Conservation (phyloP, 768 basidiomycete genomes). For the Chalciporus sphaerocephalus region DNA sequence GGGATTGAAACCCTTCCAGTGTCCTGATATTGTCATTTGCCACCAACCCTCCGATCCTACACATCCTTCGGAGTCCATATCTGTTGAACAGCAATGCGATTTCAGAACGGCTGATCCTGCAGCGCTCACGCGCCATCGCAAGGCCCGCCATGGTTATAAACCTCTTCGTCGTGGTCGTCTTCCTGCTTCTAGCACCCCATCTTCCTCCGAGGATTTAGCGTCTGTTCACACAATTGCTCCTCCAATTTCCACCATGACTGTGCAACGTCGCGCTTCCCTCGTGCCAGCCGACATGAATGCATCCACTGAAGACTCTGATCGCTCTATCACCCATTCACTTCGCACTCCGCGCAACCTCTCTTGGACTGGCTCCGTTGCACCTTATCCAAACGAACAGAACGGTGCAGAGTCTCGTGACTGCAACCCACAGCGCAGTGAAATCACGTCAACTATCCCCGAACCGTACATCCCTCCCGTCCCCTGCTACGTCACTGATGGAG, state of each 20-base stretch:
- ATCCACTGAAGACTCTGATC: neutral
- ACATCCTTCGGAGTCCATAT: neutral
- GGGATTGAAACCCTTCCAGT: constrained; percentile 16
- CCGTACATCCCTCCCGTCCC: neutral
- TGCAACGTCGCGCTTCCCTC: neutral
- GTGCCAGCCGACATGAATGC: neutral
- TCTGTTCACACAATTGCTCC: neutral
- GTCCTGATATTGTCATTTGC: constrained; percentile 9
- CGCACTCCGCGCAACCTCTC: neutral
- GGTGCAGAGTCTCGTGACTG: neutral
- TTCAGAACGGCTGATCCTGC: constrained; percentile 27
- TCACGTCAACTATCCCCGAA: no score
- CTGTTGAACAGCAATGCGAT: constrained; percentile 8
- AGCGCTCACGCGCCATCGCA: constrained; percentile 24
- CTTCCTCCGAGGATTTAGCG: neutral
- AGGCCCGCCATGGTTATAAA: constrained; percentile 18
- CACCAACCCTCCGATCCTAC: neutral
- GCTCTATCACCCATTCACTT: neutral
- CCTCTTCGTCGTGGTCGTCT: constrained; percentile 9
- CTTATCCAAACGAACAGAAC: neutral
- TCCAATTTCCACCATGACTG: no score
- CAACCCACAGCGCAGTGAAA: no score
- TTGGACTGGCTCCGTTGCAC: neutral
- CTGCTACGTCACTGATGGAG: neutral
- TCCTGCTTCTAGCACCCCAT: neutral